These are phyloP conservation scores for Pachysandra terminalis DNA, from an alignment of 164 flowering plant genomes.

Conservation along the genomic window DNA sequence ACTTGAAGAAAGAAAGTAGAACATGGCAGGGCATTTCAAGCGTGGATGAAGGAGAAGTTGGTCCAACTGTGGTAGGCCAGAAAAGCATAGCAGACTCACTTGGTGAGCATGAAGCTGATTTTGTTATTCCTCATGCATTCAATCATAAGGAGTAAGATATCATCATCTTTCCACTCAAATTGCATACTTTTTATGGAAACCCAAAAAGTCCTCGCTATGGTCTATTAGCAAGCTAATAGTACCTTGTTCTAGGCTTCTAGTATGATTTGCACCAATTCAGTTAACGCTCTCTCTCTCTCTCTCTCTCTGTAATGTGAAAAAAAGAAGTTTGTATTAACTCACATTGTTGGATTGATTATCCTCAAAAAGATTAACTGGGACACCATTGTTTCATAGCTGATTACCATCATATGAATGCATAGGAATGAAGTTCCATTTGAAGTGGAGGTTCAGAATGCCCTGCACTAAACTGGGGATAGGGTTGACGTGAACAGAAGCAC, in stretches of 20 bases:
- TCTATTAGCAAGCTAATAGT: background rate
- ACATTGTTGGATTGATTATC: background rate
- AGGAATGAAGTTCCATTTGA: conserved; percentile 26
- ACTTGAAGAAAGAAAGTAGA: conserved; percentile 40
- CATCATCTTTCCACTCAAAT: no score
- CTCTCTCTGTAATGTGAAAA: no score
- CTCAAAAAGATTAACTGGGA: background rate
- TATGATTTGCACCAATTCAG: no score
- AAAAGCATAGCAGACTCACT: conserved; percentile 88
- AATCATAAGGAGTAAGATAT: conserved; percentile 41
- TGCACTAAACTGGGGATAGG: background rate
- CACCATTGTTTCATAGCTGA: background rate
- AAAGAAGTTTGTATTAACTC: no score
- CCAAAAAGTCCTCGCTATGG: background rate
- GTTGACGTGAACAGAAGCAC: conserved; percentile 16
- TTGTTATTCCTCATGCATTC: conserved; percentile 32
- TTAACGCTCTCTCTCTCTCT: no score
- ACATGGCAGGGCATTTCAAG: conserved; percentile 28
- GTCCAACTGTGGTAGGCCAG: conserved; percentile 32
- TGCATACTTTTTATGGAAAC: background rate
- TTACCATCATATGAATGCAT: conserved; percentile 1
- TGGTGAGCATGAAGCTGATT: conserved; percentile 94
- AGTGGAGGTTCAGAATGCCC: conserved; percentile 1
- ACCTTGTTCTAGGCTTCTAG: background rate
- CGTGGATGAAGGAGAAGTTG: conserved; percentile 29